Percentiles rank a stretch among this genome's conserved stretches.
Evolutionary conservation across 495 filamentous ascomycete genomes (phyloP).

Genomic region (Neurospora sp.): DNA sequence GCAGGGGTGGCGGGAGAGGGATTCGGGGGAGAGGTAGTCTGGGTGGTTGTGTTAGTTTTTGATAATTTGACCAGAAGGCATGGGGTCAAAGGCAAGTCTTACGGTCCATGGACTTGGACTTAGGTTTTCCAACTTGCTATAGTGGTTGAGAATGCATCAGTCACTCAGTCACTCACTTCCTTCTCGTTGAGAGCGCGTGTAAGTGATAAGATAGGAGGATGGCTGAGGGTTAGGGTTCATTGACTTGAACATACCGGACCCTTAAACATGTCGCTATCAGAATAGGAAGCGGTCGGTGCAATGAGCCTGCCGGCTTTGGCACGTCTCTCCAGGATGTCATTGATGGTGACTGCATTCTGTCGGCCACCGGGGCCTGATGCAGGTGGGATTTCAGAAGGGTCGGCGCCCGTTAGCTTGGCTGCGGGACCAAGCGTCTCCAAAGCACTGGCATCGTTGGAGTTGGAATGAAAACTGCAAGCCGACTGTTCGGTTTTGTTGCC

Average conservation of each 20-base stretch:
- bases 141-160: not conserved
- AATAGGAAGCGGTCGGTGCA: constrained; percentile 66
- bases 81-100: constrained; percentile 30
- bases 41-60: constrained; percentile 7
- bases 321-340: constrained; percentile 58
- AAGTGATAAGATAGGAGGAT: not conserved
- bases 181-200: not conserved
- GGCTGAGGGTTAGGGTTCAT: not conserved
- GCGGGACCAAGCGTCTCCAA: constrained; percentile 11
- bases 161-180: not conserved
- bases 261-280: constrained; percentile 80
- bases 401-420: constrained; percentile 13
- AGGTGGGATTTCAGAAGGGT: constrained; percentile 1
- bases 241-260: constrained; percentile 38
- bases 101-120: constrained; percentile 81
- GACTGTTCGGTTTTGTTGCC: not conserved
- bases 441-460: not conserved
- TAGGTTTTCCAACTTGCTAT: constrained; percentile 52
- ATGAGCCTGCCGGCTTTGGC: constrained; percentile 56
- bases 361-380: not conserved
- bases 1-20: constrained; percentile 45
- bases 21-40: constrained; percentile 49
- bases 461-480: constrained; percentile 9
- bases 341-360: constrained; percentile 44
- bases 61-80: not conserved